A percentile compares a stretch with the other conserved stretches of the same genome.
Conservation (phyloP, 106 monocot species). For the Apostasia ramifera region DNA sequence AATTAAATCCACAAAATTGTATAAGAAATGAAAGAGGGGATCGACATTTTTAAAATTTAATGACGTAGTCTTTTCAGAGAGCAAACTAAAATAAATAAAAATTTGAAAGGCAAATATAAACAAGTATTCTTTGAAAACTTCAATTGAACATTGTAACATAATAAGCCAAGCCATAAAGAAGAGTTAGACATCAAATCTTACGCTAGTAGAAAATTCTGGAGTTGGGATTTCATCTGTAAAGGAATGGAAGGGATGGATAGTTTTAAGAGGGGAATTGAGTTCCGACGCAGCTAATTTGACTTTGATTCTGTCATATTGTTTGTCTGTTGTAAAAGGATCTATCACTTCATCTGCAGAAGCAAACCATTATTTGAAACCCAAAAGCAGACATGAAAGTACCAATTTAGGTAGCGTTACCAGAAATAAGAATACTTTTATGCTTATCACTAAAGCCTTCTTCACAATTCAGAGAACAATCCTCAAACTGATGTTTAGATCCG, state of each 20-base stretch:
- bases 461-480: constrained; percentile 17
- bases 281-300: constrained; percentile 16
- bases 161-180: background rate
- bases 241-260: constrained; percentile 48
- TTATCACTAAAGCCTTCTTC: background rate
- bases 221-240: constrained; percentile 61
- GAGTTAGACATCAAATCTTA: constrained; percentile 29
- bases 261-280: constrained; percentile 62
- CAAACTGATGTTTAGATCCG: constrained; percentile 8
- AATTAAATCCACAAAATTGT: too few relatives aligned
- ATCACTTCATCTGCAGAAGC: constrained; percentile 12
- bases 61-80: background rate
- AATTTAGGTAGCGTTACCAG: background rate
- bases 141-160: background rate
- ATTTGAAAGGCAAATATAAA: background rate
- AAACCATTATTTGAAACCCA: background rate
- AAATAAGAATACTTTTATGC: constrained; percentile 9
- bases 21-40: too few relatives aligned
- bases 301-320: constrained; percentile 11
- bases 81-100: background rate
- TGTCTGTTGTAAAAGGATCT: constrained; percentile 10
- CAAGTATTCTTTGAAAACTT: background rate
- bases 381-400: background rate
- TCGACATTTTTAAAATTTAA: too few relatives aligned
- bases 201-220: constrained; percentile 87